Conservation (phyloP, 2,329 filamentous ascomycete genomes). For the Fusarium brevicatenulatum region DNA sequence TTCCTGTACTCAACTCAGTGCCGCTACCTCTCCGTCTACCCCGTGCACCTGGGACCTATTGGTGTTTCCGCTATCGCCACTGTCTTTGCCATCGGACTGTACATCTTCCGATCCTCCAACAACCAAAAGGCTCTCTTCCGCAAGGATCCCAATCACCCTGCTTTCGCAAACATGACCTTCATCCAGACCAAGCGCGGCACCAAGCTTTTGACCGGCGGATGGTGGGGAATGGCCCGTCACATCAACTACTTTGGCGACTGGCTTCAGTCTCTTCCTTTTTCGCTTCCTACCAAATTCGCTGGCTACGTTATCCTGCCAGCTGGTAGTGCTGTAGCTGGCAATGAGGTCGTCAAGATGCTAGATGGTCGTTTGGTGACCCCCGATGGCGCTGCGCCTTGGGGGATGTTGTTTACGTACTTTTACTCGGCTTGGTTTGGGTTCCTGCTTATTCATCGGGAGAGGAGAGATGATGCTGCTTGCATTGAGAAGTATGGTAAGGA, state of each 20-base stretch:
- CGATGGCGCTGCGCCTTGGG: conserved; percentile 80
- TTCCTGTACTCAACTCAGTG: conserved; percentile 86
- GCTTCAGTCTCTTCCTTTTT: conserved; percentile 89
- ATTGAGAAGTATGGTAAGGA: conserved; percentile 86
- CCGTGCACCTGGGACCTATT: conserved; percentile 73
- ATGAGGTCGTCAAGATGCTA: conserved; percentile 62
- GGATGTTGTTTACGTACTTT: conserved; percentile 89
- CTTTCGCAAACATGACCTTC: conserved; percentile 79
- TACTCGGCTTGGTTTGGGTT: conserved; percentile 90
- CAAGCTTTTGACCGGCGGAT: conserved; percentile 81
- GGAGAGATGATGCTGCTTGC: conserved; percentile 88
- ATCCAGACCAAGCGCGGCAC: conserved; percentile 85
- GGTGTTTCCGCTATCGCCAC: conserved; percentile 72
- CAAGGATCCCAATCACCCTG: conserved; percentile 80
- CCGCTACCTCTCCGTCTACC: conserved; percentile 83
- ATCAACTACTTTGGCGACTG: conserved; percentile 96
- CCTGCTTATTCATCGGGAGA: conserved; percentile 83
- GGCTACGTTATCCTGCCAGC: conserved; percentile 76
- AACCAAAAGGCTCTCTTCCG: conserved; percentile 95
- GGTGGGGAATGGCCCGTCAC: conserved; percentile 90
- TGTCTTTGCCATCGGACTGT: conserved; percentile 76
- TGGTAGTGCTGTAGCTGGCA: conserved; percentile 51
- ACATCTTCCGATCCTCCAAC: conserved; percentile 89
- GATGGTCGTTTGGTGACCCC: conserved; percentile 72
- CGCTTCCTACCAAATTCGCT: conserved; percentile 82